phyloP scores from a whole-genome alignment of 129 eudicot species.

The sunflower (Helianthus annuus) region HanXRQr2.0-SUNRISE NC_035443.2:179948761-179949260 shows the following conservation, averaged over 20 bases:
- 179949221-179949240: constrained; percentile 19
- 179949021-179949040: constrained; percentile 18
- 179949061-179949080: constrained; percentile 40
- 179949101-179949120: constrained; percentile 51
- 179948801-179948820: constrained; percentile 57
- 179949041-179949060: constrained; percentile 30
- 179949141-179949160: constrained; percentile 40
- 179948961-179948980: constrained; percentile 51
- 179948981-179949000: constrained; percentile 50
- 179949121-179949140: constrained; percentile 53
- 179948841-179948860: constrained; percentile 42
- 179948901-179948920: constrained; percentile 33
- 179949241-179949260: constrained; percentile 28
- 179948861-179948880: constrained; percentile 46
- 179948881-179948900: constrained; percentile 43
- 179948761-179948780: constrained; percentile 41
- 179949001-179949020: constrained; percentile 44
- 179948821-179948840: constrained; percentile 47
- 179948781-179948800: constrained; percentile 52
- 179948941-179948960: constrained; percentile 38
- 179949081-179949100: constrained; percentile 24
- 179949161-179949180: constrained; percentile 56
- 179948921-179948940: constrained; percentile 32
- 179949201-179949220: constrained; percentile 47
- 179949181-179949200: constrained; percentile 64